These are phyloP conservation scores for Clathrospora elynae DNA, from an alignment of 2,329 filamentous ascomycete species.

Conservation along the genomic window DNA sequence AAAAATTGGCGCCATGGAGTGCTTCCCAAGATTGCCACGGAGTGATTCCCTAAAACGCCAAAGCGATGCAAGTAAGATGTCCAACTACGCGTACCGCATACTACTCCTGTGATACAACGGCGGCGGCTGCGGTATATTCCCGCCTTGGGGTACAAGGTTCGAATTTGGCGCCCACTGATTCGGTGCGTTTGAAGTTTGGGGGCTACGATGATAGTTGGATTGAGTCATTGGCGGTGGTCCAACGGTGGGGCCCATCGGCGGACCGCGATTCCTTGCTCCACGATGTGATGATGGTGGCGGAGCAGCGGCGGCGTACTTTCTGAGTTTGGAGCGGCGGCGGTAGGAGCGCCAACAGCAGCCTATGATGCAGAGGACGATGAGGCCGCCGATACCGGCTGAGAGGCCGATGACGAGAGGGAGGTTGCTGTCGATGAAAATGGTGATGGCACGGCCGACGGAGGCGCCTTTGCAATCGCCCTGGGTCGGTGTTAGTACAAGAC, in stretches of 20 bases:
- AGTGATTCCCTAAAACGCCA: too few species aligned
- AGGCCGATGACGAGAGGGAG: conserved; percentile 83
- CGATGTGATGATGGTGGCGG: conserved; percentile 15
- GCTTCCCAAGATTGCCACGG: too few species aligned
- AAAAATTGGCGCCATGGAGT: too few species aligned
- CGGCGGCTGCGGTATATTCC: conserved; percentile 16
- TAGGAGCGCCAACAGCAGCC: conserved; percentile 68
- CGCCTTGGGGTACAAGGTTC: neutral
- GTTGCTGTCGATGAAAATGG: conserved; percentile 76
- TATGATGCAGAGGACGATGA: conserved; percentile 68
- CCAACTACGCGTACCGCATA: conserved; percentile 24
- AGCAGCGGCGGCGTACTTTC: conserved; percentile 22
- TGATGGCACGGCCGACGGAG: conserved; percentile 71
- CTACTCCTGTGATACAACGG: conserved; percentile 18
- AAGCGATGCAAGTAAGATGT: too few species aligned
- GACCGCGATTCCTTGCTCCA: conserved; percentile 3
- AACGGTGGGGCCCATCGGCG: conserved; percentile 1
- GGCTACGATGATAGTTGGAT: conserved; percentile 2
- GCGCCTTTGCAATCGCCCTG: conserved; percentile 75
- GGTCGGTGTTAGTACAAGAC: conserved; percentile 8
- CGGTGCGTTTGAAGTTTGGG: conserved; percentile 5
- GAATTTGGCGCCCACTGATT: conserved; percentile 6
- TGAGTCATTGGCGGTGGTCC: conserved; percentile 6
- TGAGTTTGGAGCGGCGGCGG: conserved; percentile 33
- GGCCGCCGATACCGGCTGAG: conserved; percentile 69